A percentile compares a stretch with the other conserved stretches of the same genome.
These are phyloP conservation scores for Furcasterigmium sp. DNA, from an alignment of 2,329 filamentous ascomycete species.

Conservation along the genomic window DNA sequence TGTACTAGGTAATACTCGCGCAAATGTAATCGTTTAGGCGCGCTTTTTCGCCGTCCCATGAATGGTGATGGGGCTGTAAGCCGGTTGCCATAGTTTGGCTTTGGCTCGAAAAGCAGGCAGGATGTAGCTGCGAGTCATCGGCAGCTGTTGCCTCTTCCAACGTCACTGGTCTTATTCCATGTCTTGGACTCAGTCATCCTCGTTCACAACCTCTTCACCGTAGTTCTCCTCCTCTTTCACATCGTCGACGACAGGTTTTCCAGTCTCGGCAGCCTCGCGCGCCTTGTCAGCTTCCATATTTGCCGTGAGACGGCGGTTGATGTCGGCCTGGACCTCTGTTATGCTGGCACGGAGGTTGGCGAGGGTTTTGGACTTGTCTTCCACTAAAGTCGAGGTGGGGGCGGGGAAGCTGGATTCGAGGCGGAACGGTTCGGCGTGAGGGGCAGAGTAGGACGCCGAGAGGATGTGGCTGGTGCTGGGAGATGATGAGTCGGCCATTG, in stretches of 20 bases:
- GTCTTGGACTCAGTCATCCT: slow-evolving; percentile 54
- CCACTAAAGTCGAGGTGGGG: slow-evolving; percentile 26
- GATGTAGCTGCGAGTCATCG: too few relatives aligned
- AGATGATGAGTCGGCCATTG: too few relatives aligned
- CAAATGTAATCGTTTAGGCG: too few relatives aligned
- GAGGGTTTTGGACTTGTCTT: slow-evolving; percentile 56
- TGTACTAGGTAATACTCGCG: too few relatives aligned
- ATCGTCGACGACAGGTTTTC: slow-evolving; percentile 37
- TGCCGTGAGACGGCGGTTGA: slow-evolving; percentile 67
- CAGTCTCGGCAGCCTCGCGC: slow-evolving; percentile 27
- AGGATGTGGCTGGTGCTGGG: slow-evolving; percentile 18
- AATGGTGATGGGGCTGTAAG: too few relatives aligned
- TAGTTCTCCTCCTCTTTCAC: slow-evolving; percentile 71
- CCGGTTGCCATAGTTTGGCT: too few relatives aligned
- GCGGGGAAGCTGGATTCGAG: slow-evolving; percentile 29
- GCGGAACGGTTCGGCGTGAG: slow-evolving; percentile 41
- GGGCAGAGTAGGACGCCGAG: slow-evolving; percentile 49
- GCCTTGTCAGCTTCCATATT: slow-evolving; percentile 71
- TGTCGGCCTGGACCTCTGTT: slow-evolving; percentile 52
- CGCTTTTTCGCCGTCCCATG: too few relatives aligned
- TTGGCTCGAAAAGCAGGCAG: too few relatives aligned
- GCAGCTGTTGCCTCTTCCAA: too few relatives aligned
- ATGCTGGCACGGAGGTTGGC: slow-evolving; percentile 52
- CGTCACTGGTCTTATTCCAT: too few relatives aligned
- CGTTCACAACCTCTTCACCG: slow-evolving; percentile 72